Evolutionary conservation across 2,329 filamentous ascomycete genomes (phyloP), one percentile per base, ranked within the genome.

Genomic region (Pseudocercospora pini-densiflorae): DNA sequence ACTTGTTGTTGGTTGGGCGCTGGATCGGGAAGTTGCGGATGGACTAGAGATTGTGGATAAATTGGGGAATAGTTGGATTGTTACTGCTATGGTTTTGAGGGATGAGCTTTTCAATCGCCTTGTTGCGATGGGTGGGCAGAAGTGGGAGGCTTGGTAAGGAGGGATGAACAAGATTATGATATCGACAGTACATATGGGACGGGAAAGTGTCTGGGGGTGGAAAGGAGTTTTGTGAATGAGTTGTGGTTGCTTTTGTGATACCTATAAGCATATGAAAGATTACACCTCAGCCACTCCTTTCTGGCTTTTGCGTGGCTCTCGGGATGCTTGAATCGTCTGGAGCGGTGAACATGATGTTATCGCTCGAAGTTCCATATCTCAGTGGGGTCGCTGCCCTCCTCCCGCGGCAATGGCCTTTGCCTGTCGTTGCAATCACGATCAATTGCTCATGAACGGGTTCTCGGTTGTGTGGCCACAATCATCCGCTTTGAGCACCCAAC

Each of bases 91-190:
- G 76, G 83, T 86, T 31, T 79, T 90, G 74, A 79, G 92, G 45
- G 91, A 95, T 72, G 90, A 94, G 79, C 76, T 96, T 49, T 95
- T 95, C 75, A 95, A 95, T 79, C 87, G 92, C 16, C 76, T 94
- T 63, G 81, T 93, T 64, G 87, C 90, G 1, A 91, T 94, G 79
- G 91, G 91, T 0, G 85, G 85, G 14, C 92, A 95, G 84, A 93
- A 93, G 83, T 95, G 92, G 92, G 91, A 93, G 81, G 85, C 86
- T 63, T 92, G 88, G 88, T 94, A 73, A 67, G 27, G 16, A 21
- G 33, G 5, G 49, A n/a, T n/a, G 55, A 54, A 62, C 31, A 54
- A 23, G 61, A 47, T 43, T 60, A 55, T 40, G 58, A 66, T 57
- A 66, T 64, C 68, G 63, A 66, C 63, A 68, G 62, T 51, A 57